Base-by-base conservation (phyloP, 805 yeast genomes). In the Metschnikowia proteae region DNA sequence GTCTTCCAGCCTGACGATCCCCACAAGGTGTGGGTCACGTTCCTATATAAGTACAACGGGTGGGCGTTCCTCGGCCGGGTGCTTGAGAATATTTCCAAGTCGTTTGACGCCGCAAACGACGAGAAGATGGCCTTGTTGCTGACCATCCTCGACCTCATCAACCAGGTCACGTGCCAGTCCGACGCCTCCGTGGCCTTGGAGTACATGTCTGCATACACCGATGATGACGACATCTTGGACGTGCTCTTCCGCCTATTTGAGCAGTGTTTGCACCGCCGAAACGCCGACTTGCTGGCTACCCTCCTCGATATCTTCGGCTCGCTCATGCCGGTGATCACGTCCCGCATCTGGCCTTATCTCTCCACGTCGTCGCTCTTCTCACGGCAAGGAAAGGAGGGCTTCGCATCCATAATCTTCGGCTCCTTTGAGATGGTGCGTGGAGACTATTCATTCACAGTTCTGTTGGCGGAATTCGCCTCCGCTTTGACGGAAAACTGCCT, bases 51-150 rank as follows among this genome's bases (percentile, higher is more conserved):
- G 3, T 89, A 83, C 62, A 87, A 83, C 60, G 97, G 97, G 1
- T 90, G 97, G 96, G 79, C 96, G 0, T 66, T 86, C 27, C 58
- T 92, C 13, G 97, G 97, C 1, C 76, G 96, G 58, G 68, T 87
- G 0, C 64, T 91, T 30, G 90, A 86, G 55, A 85, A 85, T 54
- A 65, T 84, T 7, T 71, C 79, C 0, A 70, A 67, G 47, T 58
- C 59, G 25, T 75, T 71, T 44, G 68, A 71, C 48, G 56, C 57
- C 17, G 57, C 73, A 5, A 71, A 73, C 34, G 53, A 58, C 2
- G 77, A 74, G 6, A 73, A 71, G 44, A 54, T 63, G 7, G 72
- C 67, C 1, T 57, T 77, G 3, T 65, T 80, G 7, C 47, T 43
- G 40, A 47, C 44, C 30, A 75, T 84, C 3, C 62, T 84, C 26